phyloP scores from a whole-genome alignment of 257 asterid species.

The Petrea volubilis region DNA sequence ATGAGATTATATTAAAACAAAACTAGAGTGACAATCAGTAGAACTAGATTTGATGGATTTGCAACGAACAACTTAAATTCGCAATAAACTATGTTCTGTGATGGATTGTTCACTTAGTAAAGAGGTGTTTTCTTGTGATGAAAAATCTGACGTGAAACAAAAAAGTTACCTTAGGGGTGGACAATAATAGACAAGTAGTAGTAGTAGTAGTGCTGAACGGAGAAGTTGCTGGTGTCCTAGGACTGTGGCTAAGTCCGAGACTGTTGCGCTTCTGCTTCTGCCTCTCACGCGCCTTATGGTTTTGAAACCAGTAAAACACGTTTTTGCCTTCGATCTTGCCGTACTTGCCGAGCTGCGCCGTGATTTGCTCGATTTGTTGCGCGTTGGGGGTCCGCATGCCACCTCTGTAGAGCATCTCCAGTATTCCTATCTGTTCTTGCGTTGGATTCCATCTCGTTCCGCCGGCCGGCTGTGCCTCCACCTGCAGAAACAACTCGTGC shows the following conservation, averaged over 20 bases:
- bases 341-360: constrained; percentile 58
- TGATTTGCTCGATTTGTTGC: constrained; percentile 80
- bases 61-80: no score
- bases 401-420: constrained; percentile 76
- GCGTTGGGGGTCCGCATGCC: constrained; percentile 94
- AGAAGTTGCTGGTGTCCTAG: constrained; percentile 43
- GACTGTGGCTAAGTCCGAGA: constrained; percentile 56
- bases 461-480: constrained; percentile 73
- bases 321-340: constrained; percentile 94
- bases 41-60: no score
- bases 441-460: constrained; percentile 98
- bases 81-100: no score
- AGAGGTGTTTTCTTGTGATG: not conserved
- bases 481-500: constrained; percentile 25
- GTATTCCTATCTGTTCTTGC: constrained; percentile 84
- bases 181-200: constrained; percentile 12
- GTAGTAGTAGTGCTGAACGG: constrained; percentile 25
- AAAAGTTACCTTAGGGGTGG: constrained; percentile 22
- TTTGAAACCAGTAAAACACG: constrained; percentile 97
- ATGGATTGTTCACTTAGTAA: no score
- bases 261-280: constrained; percentile 85
- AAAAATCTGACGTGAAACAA: not conserved
- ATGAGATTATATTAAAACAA: no score
- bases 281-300: constrained; percentile 95
- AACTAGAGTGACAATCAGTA: no score